Conservation (phyloP, 2,329 filamentous ascomycete species). For the Helotiales sp. region DNA sequence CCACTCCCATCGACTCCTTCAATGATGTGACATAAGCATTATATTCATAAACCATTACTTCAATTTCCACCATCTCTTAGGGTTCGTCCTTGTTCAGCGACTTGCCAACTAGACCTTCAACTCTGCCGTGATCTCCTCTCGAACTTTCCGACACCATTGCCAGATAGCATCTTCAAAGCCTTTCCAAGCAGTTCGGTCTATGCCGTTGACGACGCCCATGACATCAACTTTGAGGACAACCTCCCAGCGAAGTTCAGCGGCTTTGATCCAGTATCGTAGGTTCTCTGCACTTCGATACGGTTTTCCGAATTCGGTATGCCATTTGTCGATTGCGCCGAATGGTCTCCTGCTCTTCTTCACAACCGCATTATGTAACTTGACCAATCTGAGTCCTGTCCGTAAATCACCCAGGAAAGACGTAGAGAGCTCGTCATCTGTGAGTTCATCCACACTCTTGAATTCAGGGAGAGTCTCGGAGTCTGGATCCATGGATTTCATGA, state of each 20-base stretch:
- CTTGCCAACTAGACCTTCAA: slow-evolving; percentile 37
- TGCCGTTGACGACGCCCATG: slow-evolving; percentile 80
- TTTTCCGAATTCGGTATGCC: slow-evolving; percentile 90
- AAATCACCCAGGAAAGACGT: slow-evolving; percentile 74
- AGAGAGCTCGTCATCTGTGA: slow-evolving; percentile 47
- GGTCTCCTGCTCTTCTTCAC: slow-evolving; percentile 82
- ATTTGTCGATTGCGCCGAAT: slow-evolving; percentile 86
- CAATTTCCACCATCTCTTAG: background rate
- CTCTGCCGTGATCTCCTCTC: slow-evolving; percentile 80
- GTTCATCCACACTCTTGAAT: slow-evolving; percentile 60
- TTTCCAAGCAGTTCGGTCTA: slow-evolving; percentile 66
- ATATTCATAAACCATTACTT: slow-evolving; percentile 4
- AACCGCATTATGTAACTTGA: slow-evolving; percentile 86
- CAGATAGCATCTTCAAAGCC: slow-evolving; percentile 82
- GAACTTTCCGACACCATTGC: slow-evolving; percentile 78
- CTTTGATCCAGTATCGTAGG: slow-evolving; percentile 93
- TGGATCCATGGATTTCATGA: slow-evolving; percentile 73
- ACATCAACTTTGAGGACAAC: slow-evolving; percentile 80
- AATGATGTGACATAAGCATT: slow-evolving; percentile 5
- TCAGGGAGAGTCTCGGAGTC: slow-evolving; percentile 61
- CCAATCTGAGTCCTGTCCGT: slow-evolving; percentile 76
- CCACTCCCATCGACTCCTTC: background rate
- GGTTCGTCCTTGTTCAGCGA: background rate
- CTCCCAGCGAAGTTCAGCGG: slow-evolving; percentile 92
- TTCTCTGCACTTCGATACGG: slow-evolving; percentile 95